Evolutionary conservation across 306 rosid species (phyloP).

Genomic region (Myrica gale): DNA sequence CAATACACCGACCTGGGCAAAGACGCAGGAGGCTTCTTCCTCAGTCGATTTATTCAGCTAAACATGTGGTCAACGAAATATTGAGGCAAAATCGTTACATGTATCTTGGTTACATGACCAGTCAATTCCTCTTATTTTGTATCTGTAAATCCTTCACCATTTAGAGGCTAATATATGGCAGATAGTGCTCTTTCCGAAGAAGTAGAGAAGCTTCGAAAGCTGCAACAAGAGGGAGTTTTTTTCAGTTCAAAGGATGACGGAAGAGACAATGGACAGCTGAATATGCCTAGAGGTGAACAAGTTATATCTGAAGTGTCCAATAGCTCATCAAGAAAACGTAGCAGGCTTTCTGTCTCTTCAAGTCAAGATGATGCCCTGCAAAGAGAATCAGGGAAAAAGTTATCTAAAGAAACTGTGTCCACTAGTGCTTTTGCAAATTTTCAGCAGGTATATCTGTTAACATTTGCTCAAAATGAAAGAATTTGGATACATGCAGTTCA

Average conservation of each 20-base stretch:
- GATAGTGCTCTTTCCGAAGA: conserved; percentile 65
- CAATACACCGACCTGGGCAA: too few relatives aligned
- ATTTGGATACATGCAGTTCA: too few relatives aligned
- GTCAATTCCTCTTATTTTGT: conserved; percentile 20
- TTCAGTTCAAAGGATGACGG: conserved; percentile 31
- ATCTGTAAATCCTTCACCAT: neutral
- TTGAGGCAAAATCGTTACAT: too few relatives aligned
- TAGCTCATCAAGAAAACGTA: conserved; percentile 49
- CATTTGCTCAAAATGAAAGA: too few relatives aligned
- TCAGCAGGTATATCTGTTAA: conserved; percentile 32
- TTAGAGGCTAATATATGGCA: conserved; percentile 39
- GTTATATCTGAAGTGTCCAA: conserved; percentile 19
- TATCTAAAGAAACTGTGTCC: conserved; percentile 36
- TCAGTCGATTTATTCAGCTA: too few relatives aligned
- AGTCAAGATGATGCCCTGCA: conserved; percentile 34
- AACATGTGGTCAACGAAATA: too few relatives aligned
- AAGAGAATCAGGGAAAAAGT: conserved; percentile 34
- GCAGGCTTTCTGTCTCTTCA: conserved; percentile 39
- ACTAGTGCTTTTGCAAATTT: conserved; percentile 23
- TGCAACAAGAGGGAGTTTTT: conserved; percentile 37
- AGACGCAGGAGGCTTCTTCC: too few relatives aligned
- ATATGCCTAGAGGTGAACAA: conserved; percentile 29
- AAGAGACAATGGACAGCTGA: conserved; percentile 15
- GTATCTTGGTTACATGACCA: neutral
- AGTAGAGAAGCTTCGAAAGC: conserved; percentile 53